Conservation (phyloP, 2,329 filamentous ascomycete species). For the Metarhizium guizhouense region DNA sequence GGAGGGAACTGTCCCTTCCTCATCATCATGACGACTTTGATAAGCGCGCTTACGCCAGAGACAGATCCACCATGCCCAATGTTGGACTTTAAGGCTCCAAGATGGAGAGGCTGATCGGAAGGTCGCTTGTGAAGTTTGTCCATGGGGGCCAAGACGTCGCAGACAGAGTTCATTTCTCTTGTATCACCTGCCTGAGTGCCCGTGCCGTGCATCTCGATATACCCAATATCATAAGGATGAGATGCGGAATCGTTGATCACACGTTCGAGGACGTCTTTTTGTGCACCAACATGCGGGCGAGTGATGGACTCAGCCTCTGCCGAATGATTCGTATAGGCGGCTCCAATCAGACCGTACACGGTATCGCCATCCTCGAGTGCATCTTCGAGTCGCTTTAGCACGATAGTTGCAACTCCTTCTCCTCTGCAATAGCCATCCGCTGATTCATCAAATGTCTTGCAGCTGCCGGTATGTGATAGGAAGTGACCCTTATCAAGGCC, state of each 20-base stretch:
- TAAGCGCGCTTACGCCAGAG: slow-evolving; percentile 30
- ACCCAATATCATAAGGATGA: slow-evolving; percentile 67
- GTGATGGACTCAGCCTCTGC: slow-evolving; percentile 76
- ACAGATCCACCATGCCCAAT: slow-evolving; percentile 40
- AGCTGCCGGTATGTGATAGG: slow-evolving; percentile 36
- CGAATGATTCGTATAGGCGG: slow-evolving; percentile 75
- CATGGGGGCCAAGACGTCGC: slow-evolving; percentile 41
- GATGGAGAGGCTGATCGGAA: slow-evolving; percentile 45
- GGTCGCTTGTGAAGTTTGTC: no score
- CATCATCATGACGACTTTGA: slow-evolving; percentile 42
- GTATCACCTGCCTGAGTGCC: slow-evolving; percentile 83
- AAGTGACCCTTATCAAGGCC: slow-evolving; percentile 71
- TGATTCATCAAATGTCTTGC: slow-evolving; percentile 71
- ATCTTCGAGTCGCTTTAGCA: slow-evolving; percentile 73
- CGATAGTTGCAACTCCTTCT: slow-evolving; percentile 64
- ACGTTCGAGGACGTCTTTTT: slow-evolving; percentile 56
- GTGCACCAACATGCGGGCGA: slow-evolving; percentile 68
- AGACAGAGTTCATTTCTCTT: slow-evolving; percentile 73
- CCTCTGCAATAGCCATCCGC: slow-evolving; percentile 78
- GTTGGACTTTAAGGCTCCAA: slow-evolving; percentile 52
- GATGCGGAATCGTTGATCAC: slow-evolving; percentile 65
- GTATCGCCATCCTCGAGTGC: slow-evolving; percentile 71
- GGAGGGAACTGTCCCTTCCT: slow-evolving; percentile 38
- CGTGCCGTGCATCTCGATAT: slow-evolving; percentile 88
- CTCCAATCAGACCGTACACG: slow-evolving; percentile 63